Evolutionary conservation across 768 basidiomycete species (phyloP).

Genomic region (Boletales sp.): DNA sequence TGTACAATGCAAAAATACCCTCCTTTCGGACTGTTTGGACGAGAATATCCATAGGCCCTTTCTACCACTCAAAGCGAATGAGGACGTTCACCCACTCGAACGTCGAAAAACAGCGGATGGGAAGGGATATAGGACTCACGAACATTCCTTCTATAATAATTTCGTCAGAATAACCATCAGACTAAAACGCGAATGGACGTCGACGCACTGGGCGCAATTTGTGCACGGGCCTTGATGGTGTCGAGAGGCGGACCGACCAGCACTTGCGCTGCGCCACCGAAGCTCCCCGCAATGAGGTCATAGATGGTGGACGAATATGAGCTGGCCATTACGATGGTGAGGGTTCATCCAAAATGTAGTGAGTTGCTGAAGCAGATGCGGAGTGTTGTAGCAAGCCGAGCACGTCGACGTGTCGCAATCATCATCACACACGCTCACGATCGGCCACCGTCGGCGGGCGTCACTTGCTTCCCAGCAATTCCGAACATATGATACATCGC

Average conservation of each 20-base stretch:
- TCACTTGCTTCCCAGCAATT: too few species aligned
- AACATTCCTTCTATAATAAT: constrained; percentile 72
- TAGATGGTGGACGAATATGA: constrained; percentile 58
- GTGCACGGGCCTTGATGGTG: constrained; percentile 85
- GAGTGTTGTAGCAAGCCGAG: too few species aligned
- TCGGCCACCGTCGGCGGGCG: too few species aligned
- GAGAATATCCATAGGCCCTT: constrained; percentile 92
- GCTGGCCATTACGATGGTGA: constrained; percentile 11
- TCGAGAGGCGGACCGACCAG: constrained; percentile 92
- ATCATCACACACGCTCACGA: too few species aligned
- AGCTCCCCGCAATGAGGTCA: constrained; percentile 83
- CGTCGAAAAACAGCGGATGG: background rate
- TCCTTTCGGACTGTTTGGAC: constrained; percentile 78
- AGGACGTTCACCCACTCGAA: background rate
- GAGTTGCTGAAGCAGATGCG: too few species aligned
- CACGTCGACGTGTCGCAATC: too few species aligned
- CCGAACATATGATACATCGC: too few species aligned
- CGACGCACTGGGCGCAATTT: constrained; percentile 75
- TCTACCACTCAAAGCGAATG: constrained; percentile 40
- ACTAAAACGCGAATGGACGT: background rate
- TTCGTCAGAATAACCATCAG: constrained; percentile 3
- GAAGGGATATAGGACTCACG: constrained; percentile 57
- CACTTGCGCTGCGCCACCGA: constrained; percentile 93
- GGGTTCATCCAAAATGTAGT: too few species aligned
- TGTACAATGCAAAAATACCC: constrained; percentile 91